Evolutionary conservation across 257 asterid species (phyloP).

Genomic region (Pogostemon cablin): DNA sequence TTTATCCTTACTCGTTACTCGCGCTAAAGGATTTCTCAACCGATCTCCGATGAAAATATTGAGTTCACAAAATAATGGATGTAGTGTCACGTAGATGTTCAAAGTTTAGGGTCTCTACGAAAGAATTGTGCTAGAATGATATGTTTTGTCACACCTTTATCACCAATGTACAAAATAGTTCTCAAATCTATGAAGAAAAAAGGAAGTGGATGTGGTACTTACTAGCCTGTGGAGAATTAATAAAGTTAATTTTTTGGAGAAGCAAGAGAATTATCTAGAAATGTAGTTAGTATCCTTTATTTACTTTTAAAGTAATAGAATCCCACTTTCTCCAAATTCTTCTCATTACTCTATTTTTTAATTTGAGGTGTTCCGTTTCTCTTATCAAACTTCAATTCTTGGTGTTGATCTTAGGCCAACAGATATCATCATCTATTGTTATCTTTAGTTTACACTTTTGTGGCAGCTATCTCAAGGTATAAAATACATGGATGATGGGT

Average conservation of each 20-base stretch:
- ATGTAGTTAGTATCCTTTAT: no score
- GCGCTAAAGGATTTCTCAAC: conserved; percentile 57
- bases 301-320: no score
- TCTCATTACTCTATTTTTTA: no score
- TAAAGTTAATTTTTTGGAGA: no score
- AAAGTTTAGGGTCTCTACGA: conserved; percentile 69
- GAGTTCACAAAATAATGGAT: conserved; percentile 80
- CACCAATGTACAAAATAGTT: conserved; percentile 48
- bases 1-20: no score
- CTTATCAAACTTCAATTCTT: no score
- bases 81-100: conserved; percentile 72
- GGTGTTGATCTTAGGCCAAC: no score
- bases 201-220: conserved; percentile 68
- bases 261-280: no score
- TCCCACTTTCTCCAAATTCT: no score
- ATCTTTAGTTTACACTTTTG: conserved; percentile 32
- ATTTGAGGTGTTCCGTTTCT: no score
- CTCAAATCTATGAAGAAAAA: conserved; percentile 63
- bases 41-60: conserved; percentile 53
- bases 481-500: conserved; percentile 83
- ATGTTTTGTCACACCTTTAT: conserved; percentile 54
- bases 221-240: no score
- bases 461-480: conserved; percentile 88
- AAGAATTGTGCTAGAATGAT: conserved; percentile 63
- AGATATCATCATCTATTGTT: no score